A percentile compares a stretch with the other conserved stretches of the same genome.
Evolutionary conservation across 441 rosid species (phyloP).

Genomic region (Viola pubescens): DNA sequence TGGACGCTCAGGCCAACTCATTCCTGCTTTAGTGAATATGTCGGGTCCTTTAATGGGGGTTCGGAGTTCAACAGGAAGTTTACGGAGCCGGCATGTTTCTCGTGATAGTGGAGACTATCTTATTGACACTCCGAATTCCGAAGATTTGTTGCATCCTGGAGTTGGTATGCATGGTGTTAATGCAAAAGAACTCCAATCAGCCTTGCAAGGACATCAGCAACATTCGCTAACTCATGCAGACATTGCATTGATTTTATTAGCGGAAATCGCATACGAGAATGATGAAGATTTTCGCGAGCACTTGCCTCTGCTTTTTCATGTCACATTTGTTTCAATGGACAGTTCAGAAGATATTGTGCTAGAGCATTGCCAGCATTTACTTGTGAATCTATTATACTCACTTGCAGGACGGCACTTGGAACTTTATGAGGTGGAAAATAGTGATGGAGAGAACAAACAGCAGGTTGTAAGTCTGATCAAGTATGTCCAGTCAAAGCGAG

Average conservation of each 20-base stretch:
- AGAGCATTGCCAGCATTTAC: conserved; percentile 98
- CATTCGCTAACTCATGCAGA: conserved; percentile 98
- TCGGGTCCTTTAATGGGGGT: conserved; percentile 97
- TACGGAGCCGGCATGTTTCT: conserved; percentile 94
- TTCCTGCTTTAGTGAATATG: conserved; percentile 86
- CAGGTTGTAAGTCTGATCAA: conserved; percentile 94
- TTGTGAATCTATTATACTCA: conserved; percentile 87
- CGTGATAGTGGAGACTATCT: conserved; percentile 97
- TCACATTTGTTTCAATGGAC: conserved; percentile 98
- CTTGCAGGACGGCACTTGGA: conserved; percentile 99
- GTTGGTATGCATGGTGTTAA: conserved; percentile 65
- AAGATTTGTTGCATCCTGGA: conserved; percentile 80
- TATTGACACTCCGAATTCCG: conserved; percentile 94
- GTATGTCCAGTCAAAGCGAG: conserved; percentile 97
- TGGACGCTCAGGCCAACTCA: conserved; percentile 97
- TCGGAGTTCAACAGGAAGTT: conserved; percentile 92
- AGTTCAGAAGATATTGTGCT: conserved; percentile 98
- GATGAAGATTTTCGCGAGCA: conserved; percentile 99
- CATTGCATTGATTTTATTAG: conserved; percentile 90
- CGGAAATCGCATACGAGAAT: conserved; percentile 97
- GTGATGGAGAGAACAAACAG: conserved; percentile 95
- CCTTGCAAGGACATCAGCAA: conserved; percentile 98
- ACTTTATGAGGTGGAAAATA: conserved; percentile 91
- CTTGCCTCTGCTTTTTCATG: conserved; percentile 93
- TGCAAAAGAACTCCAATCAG: conserved; percentile 96